Evolutionary conservation across 2,329 filamentous ascomycete genomes (phyloP).

Genomic region (Colletotrichum tabaci): DNA sequence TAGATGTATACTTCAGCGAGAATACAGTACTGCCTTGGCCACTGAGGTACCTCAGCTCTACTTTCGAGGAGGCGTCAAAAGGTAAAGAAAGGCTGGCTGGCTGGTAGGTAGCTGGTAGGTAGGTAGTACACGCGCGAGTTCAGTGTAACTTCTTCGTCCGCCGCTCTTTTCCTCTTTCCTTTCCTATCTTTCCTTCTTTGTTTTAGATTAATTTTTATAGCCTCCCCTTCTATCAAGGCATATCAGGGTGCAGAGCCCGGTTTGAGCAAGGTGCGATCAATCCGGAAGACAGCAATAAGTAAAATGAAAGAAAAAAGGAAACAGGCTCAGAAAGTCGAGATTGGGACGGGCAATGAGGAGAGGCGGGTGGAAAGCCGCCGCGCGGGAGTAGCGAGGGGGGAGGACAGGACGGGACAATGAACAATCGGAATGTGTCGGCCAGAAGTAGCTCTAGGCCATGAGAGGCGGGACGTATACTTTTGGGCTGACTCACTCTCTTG

Average conservation of each 20-base stretch:
- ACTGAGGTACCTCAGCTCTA: neutral
- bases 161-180: constrained; percentile 4
- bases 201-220: neutral
- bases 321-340: neutral
- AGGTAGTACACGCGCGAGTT: constrained; percentile 21
- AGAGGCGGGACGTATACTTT: neutral
- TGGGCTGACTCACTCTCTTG: too few relatives aligned
- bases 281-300: too few relatives aligned
- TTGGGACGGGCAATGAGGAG: neutral
- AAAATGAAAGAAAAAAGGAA: neutral
- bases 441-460: neutral
- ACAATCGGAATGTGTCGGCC: too few relatives aligned
- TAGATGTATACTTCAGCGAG: too few relatives aligned
- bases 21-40: neutral
- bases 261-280: constrained; percentile 11
- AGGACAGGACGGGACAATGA: too few relatives aligned
- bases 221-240: neutral
- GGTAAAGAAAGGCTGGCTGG: constrained; percentile 1
- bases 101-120: neutral
- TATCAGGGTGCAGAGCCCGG: constrained; percentile 30
- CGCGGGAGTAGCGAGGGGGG: neutral
- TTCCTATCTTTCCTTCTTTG: neutral
- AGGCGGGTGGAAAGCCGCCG: neutral
- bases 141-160: neutral
- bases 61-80: constrained; percentile 4